These are phyloP conservation scores for Acanthamoeba culbertsoni DNA, from an alignment of 208 protist genomes.

Conservation along the genomic window DNA sequence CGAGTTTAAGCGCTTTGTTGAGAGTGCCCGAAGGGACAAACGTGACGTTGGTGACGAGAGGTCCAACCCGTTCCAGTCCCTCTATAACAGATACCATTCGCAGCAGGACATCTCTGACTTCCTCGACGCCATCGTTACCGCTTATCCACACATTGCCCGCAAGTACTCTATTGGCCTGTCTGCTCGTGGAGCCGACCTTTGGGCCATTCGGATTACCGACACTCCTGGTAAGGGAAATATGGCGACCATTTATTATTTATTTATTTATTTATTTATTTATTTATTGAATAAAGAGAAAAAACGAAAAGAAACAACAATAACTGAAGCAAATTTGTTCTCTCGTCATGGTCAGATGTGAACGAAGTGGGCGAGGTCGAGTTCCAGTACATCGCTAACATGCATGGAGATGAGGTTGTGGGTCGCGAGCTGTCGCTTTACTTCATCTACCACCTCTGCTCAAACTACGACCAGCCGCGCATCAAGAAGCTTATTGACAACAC, in stretches of 20 bases:
- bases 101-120: not conserved
- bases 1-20: not conserved
- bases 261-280: not conserved
- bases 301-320: not conserved
- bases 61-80: not conserved
- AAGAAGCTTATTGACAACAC: slow-evolving; percentile 57
- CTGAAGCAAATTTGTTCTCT: not conserved
- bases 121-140: not conserved
- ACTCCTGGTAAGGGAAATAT: not conserved
- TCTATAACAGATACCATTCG: not conserved
- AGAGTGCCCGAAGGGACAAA: not conserved
- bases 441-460: slow-evolving; percentile 48
- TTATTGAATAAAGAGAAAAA: not conserved
- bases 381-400: slow-evolving; percentile 80
- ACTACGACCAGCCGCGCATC: not conserved
- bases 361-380: not conserved
- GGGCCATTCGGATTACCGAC: not conserved
- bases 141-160: not conserved
- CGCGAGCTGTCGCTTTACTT: slow-evolving; percentile 68
- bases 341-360: not conserved
- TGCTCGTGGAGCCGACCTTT: not conserved
- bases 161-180: not conserved
- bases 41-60: not conserved
- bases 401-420: slow-evolving; percentile 76
- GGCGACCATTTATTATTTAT: not conserved